Base-by-base conservation (phyloP, 768 basidiomycete genomes). In the Zangia roseola region DNA sequence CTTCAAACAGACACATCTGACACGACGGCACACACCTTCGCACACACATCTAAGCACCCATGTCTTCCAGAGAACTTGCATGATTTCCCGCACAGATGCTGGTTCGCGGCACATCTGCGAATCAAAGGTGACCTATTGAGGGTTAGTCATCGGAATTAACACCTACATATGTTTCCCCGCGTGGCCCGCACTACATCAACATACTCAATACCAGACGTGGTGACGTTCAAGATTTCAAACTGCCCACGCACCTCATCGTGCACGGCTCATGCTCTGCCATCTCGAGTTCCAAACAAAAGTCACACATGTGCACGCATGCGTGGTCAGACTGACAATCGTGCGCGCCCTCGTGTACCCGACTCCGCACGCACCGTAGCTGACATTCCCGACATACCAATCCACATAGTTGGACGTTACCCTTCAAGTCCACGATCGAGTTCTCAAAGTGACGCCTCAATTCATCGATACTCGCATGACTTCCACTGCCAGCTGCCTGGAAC, bases 261-360 rank as follows among this genome's bases (percentile, higher is more conserved):
- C 82, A 84, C 2, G 54, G 20, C 43, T 63, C 69, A 10, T 61
- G 60, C 26, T 59, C 60, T 9, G 44, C 58, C 6, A 69, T 69
- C 5, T 74, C 60, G 16, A 47, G 31, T 9, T 24, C 70, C 43
- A 55, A 26, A 30, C 62, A 62, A 51, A 75, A 80, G 33, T 72
- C 67, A 50, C 83, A 83, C 10, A 45, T 25, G 31, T 71, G 69
- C 5, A 47, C 45, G 49, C 83, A 85, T 5, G 53, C 30, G 53
- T 84, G 83, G 19, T 64, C 53, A 0, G 83, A 79, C 24, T 63
- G 61, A 49, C 83, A 85, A 43, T 79, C 63, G 52, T 85, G 83
- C 1, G 40, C 47, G 6, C 64, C 63, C 6, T 72, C 71, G 49
- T 85, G 84, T 14, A 64, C 66, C 6, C 74, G 71, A 43, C 66